Base-by-base conservation (phyloP, 2,329 filamentous ascomycete species). In the Cladosporium sp. region DNA sequence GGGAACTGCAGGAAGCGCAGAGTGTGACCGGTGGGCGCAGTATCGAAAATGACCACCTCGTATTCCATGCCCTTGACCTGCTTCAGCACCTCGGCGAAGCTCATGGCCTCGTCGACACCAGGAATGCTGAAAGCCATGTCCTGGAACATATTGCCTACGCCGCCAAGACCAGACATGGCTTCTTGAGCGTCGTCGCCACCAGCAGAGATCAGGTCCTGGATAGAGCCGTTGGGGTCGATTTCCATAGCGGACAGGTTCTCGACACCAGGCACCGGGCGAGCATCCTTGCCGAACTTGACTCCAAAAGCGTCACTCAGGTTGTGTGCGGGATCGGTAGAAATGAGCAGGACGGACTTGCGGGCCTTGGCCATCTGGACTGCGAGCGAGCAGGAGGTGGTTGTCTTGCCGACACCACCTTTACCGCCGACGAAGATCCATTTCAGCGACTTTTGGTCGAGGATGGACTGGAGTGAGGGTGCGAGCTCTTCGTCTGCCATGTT, bases 361-460 rank as follows among this genome's bases (percentile, higher is more conserved):
- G 91, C 91, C 76, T 89, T 91, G 68, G 94, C 91, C 64, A 99
- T 90, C 77, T 99, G 94, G 73, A 99, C 97, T 63, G 94, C 94
- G 64, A 99, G 88, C 9, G 93, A 97, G 78, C 94, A 99, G 7
- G 93, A 97, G 15, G 94, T 99, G n/a, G 94, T 99, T 25, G 94
- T 99, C 81, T 99, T 99, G 74, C 94, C 94, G 45, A 99, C 94
- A 73, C 94, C 94, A 70, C 94, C 94, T 78, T 99, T 99, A 65
- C 94, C 94, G 69, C 94, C 94, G 60, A 99, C 94, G 70, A 99
- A 99, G 77, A 99, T 96, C 94, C 94, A 99, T 73, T 94, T 90
- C 57, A 99, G 86, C 34, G 90, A 88, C 75, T 91, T 91, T 76
- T 99, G 94, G 79, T 96, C 91, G 69, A 99, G 85, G 71, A 99